Conservation (phyloP, 2,329 filamentous ascomycete genomes). For the Hysterium pulicare region DNA sequence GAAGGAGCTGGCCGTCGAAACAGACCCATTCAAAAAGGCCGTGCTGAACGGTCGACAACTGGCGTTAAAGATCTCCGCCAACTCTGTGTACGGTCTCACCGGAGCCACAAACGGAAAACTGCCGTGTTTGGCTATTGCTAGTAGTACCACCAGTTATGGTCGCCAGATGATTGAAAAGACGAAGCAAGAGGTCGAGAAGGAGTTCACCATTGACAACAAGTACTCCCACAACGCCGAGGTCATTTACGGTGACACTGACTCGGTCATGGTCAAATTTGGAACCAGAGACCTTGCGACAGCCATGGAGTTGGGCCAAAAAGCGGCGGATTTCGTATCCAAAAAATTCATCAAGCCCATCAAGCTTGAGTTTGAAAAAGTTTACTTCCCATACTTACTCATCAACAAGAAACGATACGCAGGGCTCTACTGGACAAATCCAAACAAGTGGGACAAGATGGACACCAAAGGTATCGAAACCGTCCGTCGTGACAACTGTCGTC, state of each 20-base stretch:
- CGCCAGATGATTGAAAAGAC: slow-evolving; percentile 99
- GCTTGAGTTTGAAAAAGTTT: slow-evolving; percentile 98
- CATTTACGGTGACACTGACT: slow-evolving; percentile 98
- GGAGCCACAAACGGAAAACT: slow-evolving; percentile 95
- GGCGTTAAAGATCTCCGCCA: slow-evolving; percentile 93
- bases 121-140: slow-evolving; percentile 90
- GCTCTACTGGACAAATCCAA: slow-evolving; percentile 91
- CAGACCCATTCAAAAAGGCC: slow-evolving; percentile 95
- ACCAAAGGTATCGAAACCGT: slow-evolving; percentile 99
- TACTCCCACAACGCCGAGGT: slow-evolving; percentile 94
- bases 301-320: slow-evolving; percentile 95
- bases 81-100: slow-evolving; percentile 96
- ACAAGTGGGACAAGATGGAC: slow-evolving; percentile 99
- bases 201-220: slow-evolving; percentile 89
- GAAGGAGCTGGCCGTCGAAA: slow-evolving; percentile 81
- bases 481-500: slow-evolving; percentile 88
- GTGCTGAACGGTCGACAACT: slow-evolving; percentile 96
- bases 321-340: slow-evolving; percentile 78
- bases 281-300: slow-evolving; percentile 80
- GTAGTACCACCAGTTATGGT: slow-evolving; percentile 94
- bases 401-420: slow-evolving; percentile 99
- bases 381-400: slow-evolving; percentile 95
- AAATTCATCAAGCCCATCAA: slow-evolving; percentile 98
- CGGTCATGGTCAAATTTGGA: slow-evolving; percentile 99
- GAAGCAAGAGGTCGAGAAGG: slow-evolving; percentile 87